Base-by-base conservation (phyloP, 2,329 filamentous ascomycete genomes). In the Neopestalotiopsis sp. region DNA sequence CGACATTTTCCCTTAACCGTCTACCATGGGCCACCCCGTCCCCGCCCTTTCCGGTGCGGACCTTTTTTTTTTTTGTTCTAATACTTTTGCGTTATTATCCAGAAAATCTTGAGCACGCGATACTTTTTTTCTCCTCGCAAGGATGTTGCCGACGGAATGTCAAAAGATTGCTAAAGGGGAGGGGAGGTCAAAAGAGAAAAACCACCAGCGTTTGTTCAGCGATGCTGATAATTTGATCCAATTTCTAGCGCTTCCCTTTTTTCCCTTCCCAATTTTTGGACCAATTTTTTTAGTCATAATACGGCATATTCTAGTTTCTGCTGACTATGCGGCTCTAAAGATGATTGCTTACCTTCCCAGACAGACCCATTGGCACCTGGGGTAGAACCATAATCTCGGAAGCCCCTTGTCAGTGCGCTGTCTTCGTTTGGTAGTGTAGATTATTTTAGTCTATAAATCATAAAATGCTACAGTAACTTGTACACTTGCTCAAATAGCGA, bases 1-100 rank as follows among this genome's bases (percentile, higher is more conserved):
- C 61, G 61, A 64, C 61, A 64, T 20, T 28, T 62, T 64, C 61
- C 61, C 61, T 64, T 49, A 24, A 49, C 40, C 40, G 61, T 30
- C 61, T 59, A 28, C 24, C 24, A 28, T 28, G 24, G 24, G 24
- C 24, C 24, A 28, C 24, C 34, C 34, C 45, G 45, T 53, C 45
- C 45, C 61, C 61, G 61, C 61, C 34, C 42, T n/a, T 64, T 49
- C 61, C 61, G 61, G 28, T 30, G 20, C 30, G 45, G 45, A n/a
- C 45, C 45, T n/a, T 17, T 38, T 10, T 7, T 38, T 38, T 10
- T 38, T 10, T 38, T 38, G 34, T 38, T 38, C 10, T 38, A 7
- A 7, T 38, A 4, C 9, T 62, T 28, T 62, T 64, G 61, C 61
- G 61, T 64, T 38, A 64, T 64, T 64, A 64, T 38, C 34, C 30